These are phyloP conservation scores for Suhomyces maxii DNA, from an alignment of 1,139 yeast species.

Conservation along the genomic window DNA sequence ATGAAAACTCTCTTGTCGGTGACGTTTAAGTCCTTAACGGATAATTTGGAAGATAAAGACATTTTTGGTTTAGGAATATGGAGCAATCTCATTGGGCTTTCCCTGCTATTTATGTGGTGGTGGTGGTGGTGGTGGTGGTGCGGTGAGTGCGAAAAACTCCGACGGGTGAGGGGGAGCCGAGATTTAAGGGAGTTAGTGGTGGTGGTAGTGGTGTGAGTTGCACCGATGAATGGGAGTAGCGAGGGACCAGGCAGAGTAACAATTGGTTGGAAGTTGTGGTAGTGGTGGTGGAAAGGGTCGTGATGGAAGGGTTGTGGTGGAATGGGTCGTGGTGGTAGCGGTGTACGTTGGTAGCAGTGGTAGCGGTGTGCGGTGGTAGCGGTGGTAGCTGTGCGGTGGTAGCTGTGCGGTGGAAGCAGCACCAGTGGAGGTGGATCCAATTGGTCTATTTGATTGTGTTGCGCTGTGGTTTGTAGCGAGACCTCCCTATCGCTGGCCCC, in stretches of 20 bases:
- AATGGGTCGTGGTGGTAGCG: too few species aligned
- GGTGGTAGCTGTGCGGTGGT: too few species aligned
- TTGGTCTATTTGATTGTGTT: too few species aligned
- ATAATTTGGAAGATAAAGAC: constrained; percentile 90
- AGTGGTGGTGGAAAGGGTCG: background rate
- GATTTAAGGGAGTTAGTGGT: background rate
- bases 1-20: constrained; percentile 90
- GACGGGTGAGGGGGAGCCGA: constrained; percentile 12
- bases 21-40: constrained; percentile 86
- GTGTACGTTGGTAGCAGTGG: too few species aligned
- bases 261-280: background rate
- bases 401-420: too few species aligned
- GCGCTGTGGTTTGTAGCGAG: too few species aligned
- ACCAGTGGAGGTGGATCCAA: background rate
- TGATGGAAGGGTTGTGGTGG: too few species aligned
- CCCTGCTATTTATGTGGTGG: constrained; percentile 4
- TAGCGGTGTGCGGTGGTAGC: too few species aligned
- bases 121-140: constrained; percentile 3
- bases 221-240: background rate
- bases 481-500: too few species aligned
- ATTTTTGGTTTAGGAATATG: constrained; percentile 31
- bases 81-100: constrained; percentile 5
- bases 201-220: background rate
- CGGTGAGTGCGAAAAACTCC: constrained; percentile 2
- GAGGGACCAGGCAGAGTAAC: background rate